These are phyloP conservation scores for Elsinoe necatrix DNA, from an alignment of 2,329 filamentous ascomycete genomes.

Conservation along the genomic window DNA sequence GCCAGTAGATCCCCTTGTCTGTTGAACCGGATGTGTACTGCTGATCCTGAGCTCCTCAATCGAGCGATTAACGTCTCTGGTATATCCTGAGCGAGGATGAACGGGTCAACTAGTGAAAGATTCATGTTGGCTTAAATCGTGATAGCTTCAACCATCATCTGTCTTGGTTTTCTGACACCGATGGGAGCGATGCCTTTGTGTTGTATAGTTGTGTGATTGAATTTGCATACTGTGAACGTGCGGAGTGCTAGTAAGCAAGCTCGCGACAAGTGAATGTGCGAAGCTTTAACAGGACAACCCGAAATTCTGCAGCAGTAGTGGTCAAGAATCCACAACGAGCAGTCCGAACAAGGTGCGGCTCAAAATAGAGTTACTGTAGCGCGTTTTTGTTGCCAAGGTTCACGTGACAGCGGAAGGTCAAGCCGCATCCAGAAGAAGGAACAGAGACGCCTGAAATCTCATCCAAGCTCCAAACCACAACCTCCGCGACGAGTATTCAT, in stretches of 20 bases:
- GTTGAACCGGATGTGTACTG: constrained; percentile 73
- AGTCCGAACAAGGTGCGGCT: constrained; percentile 13
- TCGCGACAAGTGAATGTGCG: constrained; percentile 3
- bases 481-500: constrained; percentile 12
- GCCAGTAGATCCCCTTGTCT: constrained; percentile 90
- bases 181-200: not conserved
- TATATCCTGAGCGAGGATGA: constrained; percentile 70
- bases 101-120: constrained; percentile 62
- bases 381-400: constrained; percentile 10
- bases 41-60: constrained; percentile 60
- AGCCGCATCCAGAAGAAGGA: constrained; percentile 14
- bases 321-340: not conserved
- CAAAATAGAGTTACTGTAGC: not conserved
- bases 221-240: not conserved
- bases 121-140: constrained; percentile 48
- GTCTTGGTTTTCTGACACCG: constrained; percentile 4
- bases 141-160: not conserved
- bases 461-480: not conserved
- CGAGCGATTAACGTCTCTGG: constrained; percentile 83
- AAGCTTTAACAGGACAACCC: not conserved
- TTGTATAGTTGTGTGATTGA: not conserved
- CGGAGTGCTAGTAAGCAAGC: not conserved
- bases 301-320: not conserved
- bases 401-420: constrained; percentile 5
- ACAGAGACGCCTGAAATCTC: constrained; percentile 13